A percentile compares a stretch with the other conserved stretches of the same genome.
Conservation (phyloP, 1,284 basidiomycete species). For the Fereydounia khargensis region DNA sequence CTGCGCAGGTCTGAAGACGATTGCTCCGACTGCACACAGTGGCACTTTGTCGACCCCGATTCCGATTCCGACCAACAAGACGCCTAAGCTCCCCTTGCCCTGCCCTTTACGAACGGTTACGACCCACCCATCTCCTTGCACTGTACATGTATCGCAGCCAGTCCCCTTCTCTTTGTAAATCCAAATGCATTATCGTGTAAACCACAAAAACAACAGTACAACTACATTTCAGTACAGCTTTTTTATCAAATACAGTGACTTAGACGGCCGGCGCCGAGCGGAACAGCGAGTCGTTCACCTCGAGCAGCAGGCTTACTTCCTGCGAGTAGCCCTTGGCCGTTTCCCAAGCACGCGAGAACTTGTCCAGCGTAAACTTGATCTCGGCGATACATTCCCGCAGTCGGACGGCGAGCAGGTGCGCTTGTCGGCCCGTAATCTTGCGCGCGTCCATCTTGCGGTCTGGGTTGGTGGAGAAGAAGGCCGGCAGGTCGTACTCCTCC, state of each 20-base stretch:
- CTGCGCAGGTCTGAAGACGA: conserved; percentile 27
- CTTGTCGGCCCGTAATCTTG: conserved; percentile 11
- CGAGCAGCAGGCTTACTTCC: conserved; percentile 24
- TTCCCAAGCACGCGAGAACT: conserved; percentile 31
- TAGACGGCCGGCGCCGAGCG: no score
- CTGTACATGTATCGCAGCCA: not conserved
- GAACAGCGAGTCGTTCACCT: conserved; percentile 30
- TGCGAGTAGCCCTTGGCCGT: conserved; percentile 30
- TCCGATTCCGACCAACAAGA: conserved; percentile 1
- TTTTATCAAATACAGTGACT: not conserved
- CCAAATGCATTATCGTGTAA: conserved; percentile 1
- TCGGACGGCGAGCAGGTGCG: conserved; percentile 18
- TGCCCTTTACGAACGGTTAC: not conserved
- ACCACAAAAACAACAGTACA: not conserved
- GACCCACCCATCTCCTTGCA: not conserved
- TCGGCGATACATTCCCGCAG: conserved; percentile 19
- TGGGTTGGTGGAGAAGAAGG: conserved; percentile 23
- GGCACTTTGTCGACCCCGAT: conserved; percentile 37
- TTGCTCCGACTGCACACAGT: conserved; percentile 34
- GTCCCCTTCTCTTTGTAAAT: not conserved
- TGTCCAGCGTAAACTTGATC: conserved; percentile 25
- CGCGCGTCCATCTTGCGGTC: conserved; percentile 9
- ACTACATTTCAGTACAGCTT: not conserved
- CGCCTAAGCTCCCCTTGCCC: no score
- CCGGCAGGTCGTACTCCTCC: conserved; percentile 9